Base-by-base conservation (phyloP, 116 monocot species). In the Iris pallida region DNA sequence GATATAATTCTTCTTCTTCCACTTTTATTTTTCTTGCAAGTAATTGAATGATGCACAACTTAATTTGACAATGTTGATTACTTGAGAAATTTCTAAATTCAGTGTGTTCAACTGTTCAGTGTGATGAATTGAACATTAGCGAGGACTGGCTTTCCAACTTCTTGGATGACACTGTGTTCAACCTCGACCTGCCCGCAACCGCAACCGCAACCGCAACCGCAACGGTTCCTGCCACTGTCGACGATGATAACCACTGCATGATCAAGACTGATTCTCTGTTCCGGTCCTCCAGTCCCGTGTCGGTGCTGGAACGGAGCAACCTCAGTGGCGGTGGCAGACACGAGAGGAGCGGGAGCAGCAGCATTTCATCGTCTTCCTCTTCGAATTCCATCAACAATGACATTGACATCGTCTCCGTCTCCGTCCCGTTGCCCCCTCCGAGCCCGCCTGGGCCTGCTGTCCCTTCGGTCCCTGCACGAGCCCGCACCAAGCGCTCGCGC, bases 131-230 rank as follows among this genome's bases (percentile, higher is more conserved):
- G 5, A 81, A 88, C 47, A 73, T 80, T 44, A 42, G 55, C 4
- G 75, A 83, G 57, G 87, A 87, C 55, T 88, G 88, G 88, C 53
- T 83, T 40, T 80, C 88, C 3, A 81, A 70, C 19, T 83, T 88
- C 72, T 69, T 88, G 8, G 81, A 84, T 42, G 82, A 85, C 42
- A 58, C 74, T 6, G 59, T 75, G 16, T 59, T 73, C 70, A 49
- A 70, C 12, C 57, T 71, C 53, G 45, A 46, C 52, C 45, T 17
- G 1, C 47, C 64, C 47, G 10, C 47, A 17, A 12, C 2, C 19
- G 64, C 1, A 9, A 10, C 18, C 47, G 47, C 47, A 11, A 6
- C 5, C 42, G 57, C 55, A 2, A n/a, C 58, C 2, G 30, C 40
- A 30, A 41, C 53, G 47, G 9, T 16, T 9, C 53, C 51, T 47